These are phyloP conservation scores for Phaeotremella fagi DNA, from an alignment of 768 basidiomycete genomes.

Conservation along the genomic window DNA sequence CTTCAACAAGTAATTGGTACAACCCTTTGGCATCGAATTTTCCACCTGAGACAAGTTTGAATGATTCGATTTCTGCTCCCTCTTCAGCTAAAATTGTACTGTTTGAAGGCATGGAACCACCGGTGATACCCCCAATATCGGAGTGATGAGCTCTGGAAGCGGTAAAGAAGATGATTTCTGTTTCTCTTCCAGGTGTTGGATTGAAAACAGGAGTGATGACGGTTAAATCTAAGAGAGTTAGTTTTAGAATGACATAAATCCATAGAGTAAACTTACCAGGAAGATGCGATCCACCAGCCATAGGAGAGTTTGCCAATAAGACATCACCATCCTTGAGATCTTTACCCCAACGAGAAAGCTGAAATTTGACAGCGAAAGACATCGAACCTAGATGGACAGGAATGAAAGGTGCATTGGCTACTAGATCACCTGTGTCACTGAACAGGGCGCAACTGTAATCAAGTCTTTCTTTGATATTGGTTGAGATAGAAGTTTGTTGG, in stretches of 20 bases:
- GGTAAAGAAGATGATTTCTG: conserved; percentile 58
- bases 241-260: conserved; percentile 35
- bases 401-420: conserved; percentile 73
- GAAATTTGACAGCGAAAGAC: conserved; percentile 44
- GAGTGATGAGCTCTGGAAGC: conserved; percentile 91
- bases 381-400: conserved; percentile 33
- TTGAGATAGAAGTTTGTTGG: conserved; percentile 85
- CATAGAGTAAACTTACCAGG: no score
- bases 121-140: conserved; percentile 77
- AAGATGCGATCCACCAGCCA: conserved; percentile 2
- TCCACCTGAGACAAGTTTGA: conserved; percentile 82
- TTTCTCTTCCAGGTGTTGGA: conserved; percentile 1
- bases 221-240: conserved; percentile 81
- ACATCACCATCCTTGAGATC: conserved; percentile 83
- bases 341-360: conserved; percentile 44
- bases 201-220: conserved; percentile 86
- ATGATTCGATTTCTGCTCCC: conserved; percentile 81
- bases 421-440: conserved; percentile 86
- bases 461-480: conserved; percentile 92
- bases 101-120: conserved; percentile 89
- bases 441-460: conserved; percentile 95
- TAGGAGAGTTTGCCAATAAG: conserved; percentile 63
- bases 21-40: conserved; percentile 71
- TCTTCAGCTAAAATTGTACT: conserved; percentile 89
- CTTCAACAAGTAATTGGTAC: conserved; percentile 69